Evolutionary conservation across 345 rosid genomes (phyloP), one percentile per base, ranked within the genome.

Genomic region (Euphorbia lathyris): DNA sequence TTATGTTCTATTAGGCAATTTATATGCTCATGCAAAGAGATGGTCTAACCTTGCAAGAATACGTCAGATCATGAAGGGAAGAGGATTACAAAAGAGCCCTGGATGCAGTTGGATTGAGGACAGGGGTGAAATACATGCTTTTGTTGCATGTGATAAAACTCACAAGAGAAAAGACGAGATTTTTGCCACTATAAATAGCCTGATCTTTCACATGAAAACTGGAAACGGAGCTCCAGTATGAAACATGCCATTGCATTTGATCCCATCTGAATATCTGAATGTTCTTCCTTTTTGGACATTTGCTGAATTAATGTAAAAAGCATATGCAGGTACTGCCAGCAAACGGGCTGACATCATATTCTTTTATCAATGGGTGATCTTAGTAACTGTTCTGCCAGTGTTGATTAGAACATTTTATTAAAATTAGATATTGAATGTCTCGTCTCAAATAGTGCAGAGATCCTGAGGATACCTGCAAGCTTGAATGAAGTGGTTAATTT

Each of bases 191-290:
- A 73, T 88, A 56, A 83, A 88, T 65, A 72, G 48, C 58, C 63
- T 88, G 67, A 67, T 81, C 43, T 78, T 64, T 34, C 80, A 82
- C 62, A 81, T 85, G 80, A 86, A 71, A 82, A 68, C 67, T 45
- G 26, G 45, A 30, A 56, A 9, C 9, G 30, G 10, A 30, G 34
- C 47, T 20, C 34, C 7, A 27, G 23, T n/a, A 42, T 58, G 29
- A 7, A 42, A 43, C 26, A 51, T 3, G 58, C 25, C 22, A 38
- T 47, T 2, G 52, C 19, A 13, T 47, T 16, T 16, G n/a, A 5
- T 47, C 52, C 20, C 52, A 47, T 47, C 52, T 47, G 52, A 16
- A 47, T 16, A 47, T 47, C 52, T 16, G 52, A 19, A 51, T 19
- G 22, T 50, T 50, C 55, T 50, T 50, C 22, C 55, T 19, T 50